Base-by-base conservation (phyloP, 306 rosid genomes). In the Rubus idaeus region DNA sequence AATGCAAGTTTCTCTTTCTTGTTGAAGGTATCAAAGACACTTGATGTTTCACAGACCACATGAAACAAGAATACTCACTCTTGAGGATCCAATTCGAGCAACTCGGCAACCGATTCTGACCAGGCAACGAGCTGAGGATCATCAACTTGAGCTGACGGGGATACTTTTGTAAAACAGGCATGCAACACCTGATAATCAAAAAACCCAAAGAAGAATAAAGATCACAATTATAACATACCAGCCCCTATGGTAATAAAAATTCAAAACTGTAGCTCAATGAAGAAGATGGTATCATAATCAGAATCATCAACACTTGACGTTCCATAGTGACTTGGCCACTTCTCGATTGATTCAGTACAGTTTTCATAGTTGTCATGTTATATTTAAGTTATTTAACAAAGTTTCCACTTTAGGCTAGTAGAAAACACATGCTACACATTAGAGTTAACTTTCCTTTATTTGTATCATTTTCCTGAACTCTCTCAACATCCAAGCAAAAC, bases 61-160 rank as follows among this genome's bases (percentile, higher is more conserved):
- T 65, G 16, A 50, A 77, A 68, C 39, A 45, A 55, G 45, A 74
- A 70, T 39, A 84, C 93, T 89, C 75, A 94, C 99, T 96, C 98
- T 82, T 77, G 49, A 65, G 79, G 82, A 80, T 96, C 99, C 88
- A 96, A 85, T 52, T 96, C 97, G 63, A 96, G 91, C 44, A 89
- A 70, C 68, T 91, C 84, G 10, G 98, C 86, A 80, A 91, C 97
- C 0, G 94, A 72, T 73, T 85, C 84, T 4, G 99, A 92, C 89
- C 90, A 96, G 12, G 92, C 89, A 11, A 91, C 98, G 35, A 96
- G 97, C 79, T 92, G 97, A 81, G 99, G 99, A 78, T 88, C 81
- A 17, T 92, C 90, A 40, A 96, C 97, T 84, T 67, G 66, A 39
- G 68, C 91, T 2, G 99, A 92, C 0, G 98, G 98, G 2, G 85